Percentiles rank a stretch among this genome's conserved stretches.
phyloP scores from a whole-genome alignment of 2,329 filamentous ascomycete species.

The Myotisia sp. region DNA sequence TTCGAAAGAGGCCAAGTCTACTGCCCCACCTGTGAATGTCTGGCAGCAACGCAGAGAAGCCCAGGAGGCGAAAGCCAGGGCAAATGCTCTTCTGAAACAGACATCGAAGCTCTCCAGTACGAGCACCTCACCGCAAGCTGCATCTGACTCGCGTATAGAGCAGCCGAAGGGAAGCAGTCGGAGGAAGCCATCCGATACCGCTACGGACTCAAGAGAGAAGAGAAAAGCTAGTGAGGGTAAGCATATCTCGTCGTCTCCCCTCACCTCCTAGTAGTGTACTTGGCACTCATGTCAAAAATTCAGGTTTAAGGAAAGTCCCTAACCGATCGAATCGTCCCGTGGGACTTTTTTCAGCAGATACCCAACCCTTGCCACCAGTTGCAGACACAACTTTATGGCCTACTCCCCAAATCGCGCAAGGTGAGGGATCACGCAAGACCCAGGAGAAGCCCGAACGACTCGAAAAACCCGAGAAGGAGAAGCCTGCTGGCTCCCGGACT shows the following conservation, averaged over 20 bases:
- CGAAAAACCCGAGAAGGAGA: conserved; percentile 43
- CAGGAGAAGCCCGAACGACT: conserved; percentile 46
- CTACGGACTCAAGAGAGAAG: conserved; percentile 23
- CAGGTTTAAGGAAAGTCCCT: conserved; percentile 14
- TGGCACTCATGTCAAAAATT: not conserved
- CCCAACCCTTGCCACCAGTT: conserved; percentile 45
- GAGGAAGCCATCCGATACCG: conserved; percentile 24
- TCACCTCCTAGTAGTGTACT: no score
- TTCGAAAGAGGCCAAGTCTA: conserved; percentile 56
- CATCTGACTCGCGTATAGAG: conserved; percentile 1
- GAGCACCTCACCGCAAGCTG: conserved; percentile 15
- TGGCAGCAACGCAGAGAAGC: conserved; percentile 71
- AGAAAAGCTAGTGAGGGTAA: conserved; percentile 23
- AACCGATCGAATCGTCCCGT: conserved; percentile 10
- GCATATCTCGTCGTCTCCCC: not conserved
- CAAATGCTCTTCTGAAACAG: conserved; percentile 19
- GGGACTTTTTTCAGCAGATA: conserved; percentile 10
- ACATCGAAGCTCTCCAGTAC: conserved; percentile 18
- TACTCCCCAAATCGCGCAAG: conserved; percentile 65
- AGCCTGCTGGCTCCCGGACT: conserved; percentile 41
- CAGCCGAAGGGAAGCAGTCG: conserved; percentile 25
- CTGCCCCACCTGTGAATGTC: conserved; percentile 74
- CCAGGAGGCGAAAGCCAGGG: conserved; percentile 38
- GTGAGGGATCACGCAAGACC: conserved; percentile 61
- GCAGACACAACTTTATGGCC: conserved; percentile 75